Percentiles rank a stretch among this genome's conserved stretches.
phyloP scores from a whole-genome alignment of 2,329 filamentous ascomycete species.

The Geosmithia morbida region DNA sequence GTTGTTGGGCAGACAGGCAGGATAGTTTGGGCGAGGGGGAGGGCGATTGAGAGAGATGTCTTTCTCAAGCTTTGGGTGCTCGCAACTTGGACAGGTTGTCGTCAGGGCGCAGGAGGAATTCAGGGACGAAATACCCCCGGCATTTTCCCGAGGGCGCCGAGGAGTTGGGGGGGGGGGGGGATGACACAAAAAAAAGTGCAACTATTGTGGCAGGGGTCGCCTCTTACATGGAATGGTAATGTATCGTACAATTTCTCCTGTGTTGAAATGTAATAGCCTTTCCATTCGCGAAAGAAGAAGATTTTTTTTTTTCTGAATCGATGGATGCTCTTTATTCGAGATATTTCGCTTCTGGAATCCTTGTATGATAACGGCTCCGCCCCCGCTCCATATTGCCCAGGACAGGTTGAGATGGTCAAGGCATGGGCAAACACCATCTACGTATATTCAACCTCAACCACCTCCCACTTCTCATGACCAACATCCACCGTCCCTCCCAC shows the following conservation, averaged over 20 bases:
- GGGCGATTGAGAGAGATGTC: neutral
- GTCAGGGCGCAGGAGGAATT: slow-evolving; percentile 6
- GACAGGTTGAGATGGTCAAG: neutral
- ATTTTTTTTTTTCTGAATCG: too few relatives aligned
- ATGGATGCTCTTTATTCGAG: too few relatives aligned
- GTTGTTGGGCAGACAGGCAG: neutral
- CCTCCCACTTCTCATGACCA: neutral
- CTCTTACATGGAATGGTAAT: neutral
- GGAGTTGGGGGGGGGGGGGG: neutral
- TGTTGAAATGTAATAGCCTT: too few relatives aligned
- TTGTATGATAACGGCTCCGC: too few relatives aligned
- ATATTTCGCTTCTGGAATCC: too few relatives aligned
- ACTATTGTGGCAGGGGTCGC: neutral
- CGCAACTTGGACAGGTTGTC: slow-evolving; percentile 15
- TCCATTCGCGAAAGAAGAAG: too few relatives aligned
- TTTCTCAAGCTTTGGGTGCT: neutral
- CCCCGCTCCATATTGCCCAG: neutral
- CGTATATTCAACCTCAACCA: neutral
- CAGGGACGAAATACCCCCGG: neutral
- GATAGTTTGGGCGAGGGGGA: neutral
- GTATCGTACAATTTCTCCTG: neutral
- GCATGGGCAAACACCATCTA: neutral
- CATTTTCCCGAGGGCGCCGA: neutral
- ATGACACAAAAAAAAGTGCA: neutral
- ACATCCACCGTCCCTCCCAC: neutral